Evolutionary conservation across 2,329 filamentous ascomycete species (phyloP).

Genomic region (Sporothrix dimorphospora): DNA sequence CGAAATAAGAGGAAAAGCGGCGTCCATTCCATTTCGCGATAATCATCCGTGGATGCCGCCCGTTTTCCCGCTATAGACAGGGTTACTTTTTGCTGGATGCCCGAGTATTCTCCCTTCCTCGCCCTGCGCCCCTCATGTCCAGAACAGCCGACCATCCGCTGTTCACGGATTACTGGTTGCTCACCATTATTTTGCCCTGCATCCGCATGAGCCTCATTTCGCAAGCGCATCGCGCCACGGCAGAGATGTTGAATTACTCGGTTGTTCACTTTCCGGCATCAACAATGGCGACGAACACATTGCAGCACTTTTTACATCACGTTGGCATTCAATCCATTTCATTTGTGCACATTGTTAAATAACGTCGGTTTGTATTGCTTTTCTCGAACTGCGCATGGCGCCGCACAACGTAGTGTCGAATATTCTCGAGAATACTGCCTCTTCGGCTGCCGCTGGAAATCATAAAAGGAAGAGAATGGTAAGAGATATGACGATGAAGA

Average conservation of each 20-base stretch:
- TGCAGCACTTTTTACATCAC: not conserved
- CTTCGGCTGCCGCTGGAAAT: not conserved
- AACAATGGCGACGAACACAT: not conserved
- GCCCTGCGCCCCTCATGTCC: not conserved
- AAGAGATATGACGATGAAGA: not conserved
- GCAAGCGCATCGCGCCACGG: not conserved
- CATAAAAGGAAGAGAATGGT: not conserved
- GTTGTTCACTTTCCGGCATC: not conserved
- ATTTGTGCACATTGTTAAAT: not conserved
- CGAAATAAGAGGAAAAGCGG: conserved; percentile 19
- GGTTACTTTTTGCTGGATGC: not conserved
- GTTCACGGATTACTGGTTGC: not conserved
- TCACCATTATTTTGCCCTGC: not conserved
- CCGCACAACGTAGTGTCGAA: not conserved
- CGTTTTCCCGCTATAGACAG: not conserved
- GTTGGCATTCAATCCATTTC: not conserved
- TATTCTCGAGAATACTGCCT: not conserved
- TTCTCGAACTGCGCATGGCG: not conserved
- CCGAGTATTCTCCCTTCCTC: not conserved
- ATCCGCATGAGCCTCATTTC: conserved; percentile 11
- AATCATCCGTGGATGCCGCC: conserved; percentile 18
- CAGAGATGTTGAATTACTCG: not conserved
- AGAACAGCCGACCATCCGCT: not conserved
- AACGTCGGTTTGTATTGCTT: not conserved
- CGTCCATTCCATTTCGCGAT: conserved; percentile 22